Base-by-base conservation (phyloP, 1,284 basidiomycete genomes). In the Boletus calvinii region DNA sequence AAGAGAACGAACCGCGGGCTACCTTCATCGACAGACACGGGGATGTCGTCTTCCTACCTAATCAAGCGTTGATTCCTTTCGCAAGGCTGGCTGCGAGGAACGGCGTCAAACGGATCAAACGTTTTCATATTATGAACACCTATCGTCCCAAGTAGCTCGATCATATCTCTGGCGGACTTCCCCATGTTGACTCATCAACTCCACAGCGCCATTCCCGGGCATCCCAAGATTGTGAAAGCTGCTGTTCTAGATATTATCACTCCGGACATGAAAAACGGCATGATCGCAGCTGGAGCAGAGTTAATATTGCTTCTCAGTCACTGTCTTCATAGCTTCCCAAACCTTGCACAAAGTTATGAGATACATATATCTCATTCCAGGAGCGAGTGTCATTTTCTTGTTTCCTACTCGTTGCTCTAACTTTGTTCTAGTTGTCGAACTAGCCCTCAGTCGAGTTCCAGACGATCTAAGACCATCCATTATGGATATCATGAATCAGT, bases 11-110 rank as follows among this genome's bases (percentile, higher is more conserved):
- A 22, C 80, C 77, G 6, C 80, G 84, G 24, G 87, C 87, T 0
- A 74, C 83, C 2, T 85, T 94, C 60, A 78, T 94, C n/a, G 91
- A 94, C 71, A 75, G 83, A 50, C 85, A 87, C 48, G 92, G 92
- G 2, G 90, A 93, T 57, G 74, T 94, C 1, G 87, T 96, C 3
- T 79, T 83, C 36, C 75, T 97, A 26, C 90, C 93, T 0, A 85
- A 85, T 54, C 87, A 91, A 55, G 81, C 86, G 12, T 75, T 95
- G 12, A 75, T 90, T 2, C 86, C 90, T 0, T 96, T 98, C 68
- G 93, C 94, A 9, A 79, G 94, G 42, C 76, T 92, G 37, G 92
- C 92, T 15, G 92, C 90, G 0, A 77, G 90, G 51, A 80, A 78
- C 13, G 82, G 82, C 43, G 80, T 84, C 45, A 83, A 81, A 59